These are phyloP conservation scores for Coix lacrymajobi DNA, from an alignment of 176 grass and related monocot species.

Conservation along the genomic window DNA sequence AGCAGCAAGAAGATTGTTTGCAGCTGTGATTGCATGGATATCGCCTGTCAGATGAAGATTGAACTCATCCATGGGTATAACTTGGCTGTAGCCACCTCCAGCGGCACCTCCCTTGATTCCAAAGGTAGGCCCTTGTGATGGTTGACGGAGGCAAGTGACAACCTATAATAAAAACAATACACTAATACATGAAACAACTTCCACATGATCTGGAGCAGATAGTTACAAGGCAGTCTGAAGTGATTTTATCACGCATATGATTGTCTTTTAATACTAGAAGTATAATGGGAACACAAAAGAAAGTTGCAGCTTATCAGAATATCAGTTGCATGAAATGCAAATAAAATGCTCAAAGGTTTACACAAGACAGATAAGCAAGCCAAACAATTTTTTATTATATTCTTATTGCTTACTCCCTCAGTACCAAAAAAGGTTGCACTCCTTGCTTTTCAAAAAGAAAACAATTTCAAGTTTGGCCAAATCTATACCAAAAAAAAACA, in stretches of 20 bases:
- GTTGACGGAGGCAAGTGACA: slow-evolving; percentile 86
- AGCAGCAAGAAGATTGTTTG: slow-evolving; percentile 98
- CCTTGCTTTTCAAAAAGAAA: not conserved
- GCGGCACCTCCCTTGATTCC: slow-evolving; percentile 97
- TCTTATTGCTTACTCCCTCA: not conserved
- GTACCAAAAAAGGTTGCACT: not conserved
- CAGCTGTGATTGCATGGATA: slow-evolving; percentile 96
- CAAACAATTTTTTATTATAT: not conserved
- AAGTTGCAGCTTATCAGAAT: not conserved
- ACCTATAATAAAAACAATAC: slow-evolving; percentile 51
- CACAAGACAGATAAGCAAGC: not conserved
- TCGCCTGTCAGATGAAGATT: slow-evolving; percentile 97
- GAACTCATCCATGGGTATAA: slow-evolving; percentile 99
- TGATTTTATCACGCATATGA: not conserved
- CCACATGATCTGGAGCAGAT: not conserved
- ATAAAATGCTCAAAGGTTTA: not conserved
- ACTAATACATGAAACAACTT: not conserved
- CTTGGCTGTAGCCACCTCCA: slow-evolving; percentile 98
- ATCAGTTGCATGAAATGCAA: not conserved
- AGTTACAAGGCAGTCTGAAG: not conserved
- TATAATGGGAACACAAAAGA: not conserved
- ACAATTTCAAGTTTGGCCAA: not conserved
- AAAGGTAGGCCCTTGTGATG: slow-evolving; percentile 96
- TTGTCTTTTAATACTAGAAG: not conserved
- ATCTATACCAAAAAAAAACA: not conserved